These are phyloP conservation scores for Syzygium aqueum DNA, from an alignment of 345 rosid species.

Conservation along the genomic window DNA sequence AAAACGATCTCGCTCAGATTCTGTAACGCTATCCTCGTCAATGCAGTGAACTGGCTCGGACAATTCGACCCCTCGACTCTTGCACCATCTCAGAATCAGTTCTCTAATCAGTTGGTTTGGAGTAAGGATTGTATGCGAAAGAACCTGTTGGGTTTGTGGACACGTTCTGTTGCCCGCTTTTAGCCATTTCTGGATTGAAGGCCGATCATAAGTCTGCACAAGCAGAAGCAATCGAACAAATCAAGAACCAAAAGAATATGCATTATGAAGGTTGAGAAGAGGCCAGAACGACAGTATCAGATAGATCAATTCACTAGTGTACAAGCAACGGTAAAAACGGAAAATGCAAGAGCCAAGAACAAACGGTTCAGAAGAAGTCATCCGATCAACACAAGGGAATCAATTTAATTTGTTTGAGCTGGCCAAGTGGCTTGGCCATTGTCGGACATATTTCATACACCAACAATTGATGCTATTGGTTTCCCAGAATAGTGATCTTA, in stretches of 20 bases:
- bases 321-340: background rate
- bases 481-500: background rate
- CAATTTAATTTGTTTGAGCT: background rate
- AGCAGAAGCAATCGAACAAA: conserved; percentile 4
- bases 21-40: conserved; percentile 43
- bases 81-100: conserved; percentile 82
- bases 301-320: background rate
- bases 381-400: background rate
- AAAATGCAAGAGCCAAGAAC: background rate
- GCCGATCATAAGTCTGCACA: conserved; percentile 80
- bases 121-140: conserved; percentile 54
- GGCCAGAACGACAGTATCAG: background rate
- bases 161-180: conserved; percentile 78
- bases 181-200: conserved; percentile 78
- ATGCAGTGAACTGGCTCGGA: conserved; percentile 21
- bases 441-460: background rate
- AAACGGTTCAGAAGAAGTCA: background rate
- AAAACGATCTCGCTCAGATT: conserved; percentile 53
- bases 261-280: background rate
- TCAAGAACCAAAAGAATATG: background rate
- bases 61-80: conserved; percentile 43
- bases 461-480: background rate
- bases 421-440: background rate
- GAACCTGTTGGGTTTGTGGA: conserved; percentile 79
- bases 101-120: conserved; percentile 71